Percentiles rank a stretch among this genome's conserved stretches.
phyloP scores from a whole-genome alignment of 2,329 filamentous ascomycete species.

The Xenoacremonium recifei region DNA sequence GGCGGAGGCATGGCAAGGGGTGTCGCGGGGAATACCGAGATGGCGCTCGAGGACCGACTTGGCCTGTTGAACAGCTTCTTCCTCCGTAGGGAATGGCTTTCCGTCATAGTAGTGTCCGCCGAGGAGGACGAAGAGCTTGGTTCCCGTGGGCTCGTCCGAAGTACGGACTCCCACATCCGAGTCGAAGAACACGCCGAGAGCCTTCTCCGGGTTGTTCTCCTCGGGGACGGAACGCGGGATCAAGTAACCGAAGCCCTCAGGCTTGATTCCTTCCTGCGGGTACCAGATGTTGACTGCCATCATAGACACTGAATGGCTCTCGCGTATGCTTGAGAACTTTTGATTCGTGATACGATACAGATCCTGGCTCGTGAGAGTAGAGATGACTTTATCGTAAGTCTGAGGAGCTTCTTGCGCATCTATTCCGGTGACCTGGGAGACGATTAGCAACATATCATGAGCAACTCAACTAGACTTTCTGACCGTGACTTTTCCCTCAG shows the following conservation, averaged over 20 bases:
- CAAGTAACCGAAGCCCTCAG: constrained; percentile 84
- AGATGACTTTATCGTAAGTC: constrained; percentile 59
- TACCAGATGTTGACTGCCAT: constrained; percentile 94
- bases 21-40: constrained; percentile 61
- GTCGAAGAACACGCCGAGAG: constrained; percentile 91
- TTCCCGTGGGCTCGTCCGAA: constrained; percentile 60
- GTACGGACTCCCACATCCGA: constrained; percentile 55
- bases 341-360: constrained; percentile 38
- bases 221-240: constrained; percentile 72
- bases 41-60: constrained; percentile 69
- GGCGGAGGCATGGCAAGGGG: constrained; percentile 60
- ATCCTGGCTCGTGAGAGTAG: constrained; percentile 55
- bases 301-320: constrained; percentile 71
- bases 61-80: constrained; percentile 69
- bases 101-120: constrained; percentile 82
- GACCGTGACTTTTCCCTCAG: constrained; percentile 43
- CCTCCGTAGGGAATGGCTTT: constrained; percentile 51
- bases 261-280: constrained; percentile 58
- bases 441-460: constrained; percentile 2
- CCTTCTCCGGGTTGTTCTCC: constrained; percentile 75
- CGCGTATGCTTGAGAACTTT: constrained; percentile 46
- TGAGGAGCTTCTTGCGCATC: constrained; percentile 5
- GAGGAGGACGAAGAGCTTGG: constrained; percentile 91
- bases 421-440: constrained; percentile 14
- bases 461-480: constrained; percentile 4